Base-by-base conservation (phyloP, 2,329 filamentous ascomycete genomes). In the Orbilia blumenaviensis region DNA sequence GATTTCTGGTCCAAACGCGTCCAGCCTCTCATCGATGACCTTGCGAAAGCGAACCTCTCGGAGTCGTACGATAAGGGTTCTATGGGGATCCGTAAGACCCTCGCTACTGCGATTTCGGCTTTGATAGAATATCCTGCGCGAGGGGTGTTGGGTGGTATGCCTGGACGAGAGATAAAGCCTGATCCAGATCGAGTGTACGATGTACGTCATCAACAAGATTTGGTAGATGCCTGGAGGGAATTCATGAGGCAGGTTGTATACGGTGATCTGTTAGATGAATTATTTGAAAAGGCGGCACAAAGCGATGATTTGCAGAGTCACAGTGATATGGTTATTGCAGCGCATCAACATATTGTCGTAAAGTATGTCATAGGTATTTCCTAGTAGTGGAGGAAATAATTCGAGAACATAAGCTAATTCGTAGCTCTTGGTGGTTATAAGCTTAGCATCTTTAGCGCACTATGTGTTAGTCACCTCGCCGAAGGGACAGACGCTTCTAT, bases 1-100 rank as follows among this genome's bases (percentile, higher is more conserved):
- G 87, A 88, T 2, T 92, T 91, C 82, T 93, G 90, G 90, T 85
- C 85, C 34, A 84, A 85, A n/a, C 86, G 88, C 48, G 84, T 90
- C 23, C 86, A 88, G 78, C 86, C 86, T 1, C 82, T 92, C 14
- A 84, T 92, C 79, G 83, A 84, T 79, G 86, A 88, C 79, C 84
- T 94, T 64, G 89, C 86, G 7, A 86, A 89, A 32, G 90, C 89
- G 1, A 88, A 92, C 60, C 84, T 94, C 32, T 93, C 90, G 0
- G 92, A 94, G 82, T 93, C 90, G 81, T 94, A 93, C 80, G 92
- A 94, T 81, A 93, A 93, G 82, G 91, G 90, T 12, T 86, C 88
- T 0, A 83, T 94, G 78, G 92, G 92, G 0, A 89, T 89, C 73
- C 86, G 92, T 61, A 93, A 93, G 83, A 91, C 90, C 18, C 83